Conservation (phyloP, 805 yeast genomes). For the Jamesozyma gamospora region DNA sequence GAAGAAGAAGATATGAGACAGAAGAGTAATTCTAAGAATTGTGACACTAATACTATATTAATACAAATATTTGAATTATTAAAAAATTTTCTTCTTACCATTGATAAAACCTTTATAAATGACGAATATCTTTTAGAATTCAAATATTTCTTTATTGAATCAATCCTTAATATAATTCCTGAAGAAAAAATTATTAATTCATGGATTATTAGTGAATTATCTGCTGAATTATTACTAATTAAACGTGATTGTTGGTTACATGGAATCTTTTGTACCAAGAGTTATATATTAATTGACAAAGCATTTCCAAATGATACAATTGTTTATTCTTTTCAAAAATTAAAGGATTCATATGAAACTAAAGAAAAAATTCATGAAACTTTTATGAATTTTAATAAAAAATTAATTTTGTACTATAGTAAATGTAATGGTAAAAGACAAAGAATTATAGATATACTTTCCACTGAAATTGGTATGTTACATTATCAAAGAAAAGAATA, state of each 20-base stretch:
- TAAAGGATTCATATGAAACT: constrained; percentile 10
- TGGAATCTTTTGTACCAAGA: constrained; percentile 13
- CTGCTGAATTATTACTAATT: constrained; percentile 34
- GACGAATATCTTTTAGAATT: constrained; percentile 14
- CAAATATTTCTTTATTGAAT: constrained; percentile 13
- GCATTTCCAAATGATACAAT: constrained; percentile 2
- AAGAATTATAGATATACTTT: constrained; percentile 60
- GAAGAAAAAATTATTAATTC: constrained; percentile 2
- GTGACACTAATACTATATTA: constrained; percentile 4
- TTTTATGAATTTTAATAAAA: constrained; percentile 46
- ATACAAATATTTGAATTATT: constrained; percentile 10
- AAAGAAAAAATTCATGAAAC: constrained; percentile 22
- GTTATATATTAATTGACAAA: constrained; percentile 11
- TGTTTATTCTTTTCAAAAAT: constrained; percentile 8
- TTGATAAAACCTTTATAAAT: constrained; percentile 7
- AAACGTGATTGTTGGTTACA: constrained; percentile 33
- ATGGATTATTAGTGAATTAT: constrained; percentile 18
- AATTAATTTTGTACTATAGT: constrained; percentile 13
- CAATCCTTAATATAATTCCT: constrained; percentile 8
- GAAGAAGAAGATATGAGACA: background rate
- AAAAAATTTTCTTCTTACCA: constrained; percentile 10
- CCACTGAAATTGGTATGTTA: constrained; percentile 69
- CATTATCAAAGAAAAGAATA: constrained; percentile 50
- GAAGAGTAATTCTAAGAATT: background rate
- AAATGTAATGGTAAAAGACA: constrained; percentile 32